These are phyloP conservation scores for Serpula lacrymans DNA, from an alignment of 768 basidiomycete species.

Conservation along the genomic window DNA sequence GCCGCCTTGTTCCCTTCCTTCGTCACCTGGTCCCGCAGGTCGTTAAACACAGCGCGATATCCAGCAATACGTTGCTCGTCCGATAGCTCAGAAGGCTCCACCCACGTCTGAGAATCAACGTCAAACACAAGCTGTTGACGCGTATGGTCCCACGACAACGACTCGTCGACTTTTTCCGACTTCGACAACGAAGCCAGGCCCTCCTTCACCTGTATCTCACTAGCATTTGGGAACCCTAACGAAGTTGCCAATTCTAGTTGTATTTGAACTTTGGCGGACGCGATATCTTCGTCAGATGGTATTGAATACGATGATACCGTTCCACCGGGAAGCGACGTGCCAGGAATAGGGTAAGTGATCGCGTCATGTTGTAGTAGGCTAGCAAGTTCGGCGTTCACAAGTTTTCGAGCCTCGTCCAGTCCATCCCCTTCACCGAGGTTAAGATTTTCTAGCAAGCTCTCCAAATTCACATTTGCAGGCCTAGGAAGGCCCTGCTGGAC, in stretches of 20 bases:
- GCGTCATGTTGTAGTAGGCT: conserved; percentile 84
- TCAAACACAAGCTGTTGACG: conserved; percentile 66
- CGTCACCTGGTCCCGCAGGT: conserved; percentile 67
- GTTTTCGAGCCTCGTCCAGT: conserved; percentile 47
- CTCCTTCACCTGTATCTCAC: conserved; percentile 71
- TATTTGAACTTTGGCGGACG: conserved; percentile 64
- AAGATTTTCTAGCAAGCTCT: conserved; percentile 58
- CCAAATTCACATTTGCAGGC: conserved; percentile 78
- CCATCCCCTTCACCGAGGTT: conserved; percentile 47
- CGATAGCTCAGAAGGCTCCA: conserved; percentile 58
- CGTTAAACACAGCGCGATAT: conserved; percentile 56
- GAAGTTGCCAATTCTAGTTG: conserved; percentile 76
- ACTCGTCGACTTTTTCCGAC: conserved; percentile 58
- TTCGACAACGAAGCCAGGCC: conserved; percentile 65
- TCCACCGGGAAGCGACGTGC: conserved; percentile 74
- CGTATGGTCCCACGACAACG: conserved; percentile 67
- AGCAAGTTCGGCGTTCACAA: conserved; percentile 78
- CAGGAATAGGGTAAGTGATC: conserved; percentile 82
- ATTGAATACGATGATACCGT: conserved; percentile 64
- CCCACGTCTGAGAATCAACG: conserved; percentile 55
- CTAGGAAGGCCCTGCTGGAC: conserved; percentile 84
- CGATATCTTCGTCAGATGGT: conserved; percentile 76
- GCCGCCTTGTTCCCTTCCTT: conserved; percentile 76
- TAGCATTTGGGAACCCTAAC: conserved; percentile 85
- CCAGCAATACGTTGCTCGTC: conserved; percentile 60